Conservation (phyloP, 768 basidiomycete genomes). For the Cystofilobasidium bisporidii region DNA sequence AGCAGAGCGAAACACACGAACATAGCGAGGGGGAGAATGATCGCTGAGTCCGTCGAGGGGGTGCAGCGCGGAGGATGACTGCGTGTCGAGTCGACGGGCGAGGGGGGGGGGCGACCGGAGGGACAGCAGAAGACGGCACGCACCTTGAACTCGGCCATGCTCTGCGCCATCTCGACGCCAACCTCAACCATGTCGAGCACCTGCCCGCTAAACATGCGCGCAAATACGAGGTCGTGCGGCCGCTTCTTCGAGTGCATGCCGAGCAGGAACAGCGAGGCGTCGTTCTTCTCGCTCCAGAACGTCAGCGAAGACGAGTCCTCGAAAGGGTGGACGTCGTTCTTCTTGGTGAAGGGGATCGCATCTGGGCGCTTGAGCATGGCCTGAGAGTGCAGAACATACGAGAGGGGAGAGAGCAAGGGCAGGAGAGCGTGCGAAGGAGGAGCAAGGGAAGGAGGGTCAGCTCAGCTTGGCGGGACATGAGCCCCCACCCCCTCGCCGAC, state of each 20-base stretch:
- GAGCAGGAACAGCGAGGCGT: constrained; percentile 78
- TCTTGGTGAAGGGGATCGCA: constrained; percentile 85
- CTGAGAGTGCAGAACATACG: constrained; percentile 42
- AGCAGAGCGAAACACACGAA: too few relatives aligned
- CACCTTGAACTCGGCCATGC: constrained; percentile 79
- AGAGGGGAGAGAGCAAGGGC: background rate
- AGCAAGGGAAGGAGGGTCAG: background rate
- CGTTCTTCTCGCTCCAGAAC: constrained; percentile 91
- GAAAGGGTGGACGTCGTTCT: constrained; percentile 82
- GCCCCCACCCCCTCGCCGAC: background rate
- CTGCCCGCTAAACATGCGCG: constrained; percentile 71
- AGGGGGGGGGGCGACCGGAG: too few relatives aligned
- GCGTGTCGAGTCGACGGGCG: too few relatives aligned
- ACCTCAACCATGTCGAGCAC: constrained; percentile 93
- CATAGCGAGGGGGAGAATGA: too few relatives aligned
- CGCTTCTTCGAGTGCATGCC: constrained; percentile 91
- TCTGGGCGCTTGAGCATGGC: constrained; percentile 89
- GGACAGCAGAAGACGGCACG: too few relatives aligned
- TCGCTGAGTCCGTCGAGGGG: too few relatives aligned
- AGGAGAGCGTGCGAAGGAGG: background rate
- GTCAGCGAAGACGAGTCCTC: constrained; percentile 68
- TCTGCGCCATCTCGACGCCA: constrained; percentile 68
- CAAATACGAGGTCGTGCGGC: constrained; percentile 75
- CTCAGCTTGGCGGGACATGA: too few relatives aligned
- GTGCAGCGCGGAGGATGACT: too few relatives aligned